A percentile compares a stretch with the other conserved stretches of the same genome.
Evolutionary conservation across 768 basidiomycete species (phyloP).

Genomic region (Erythrobasidium yunnanense): DNA sequence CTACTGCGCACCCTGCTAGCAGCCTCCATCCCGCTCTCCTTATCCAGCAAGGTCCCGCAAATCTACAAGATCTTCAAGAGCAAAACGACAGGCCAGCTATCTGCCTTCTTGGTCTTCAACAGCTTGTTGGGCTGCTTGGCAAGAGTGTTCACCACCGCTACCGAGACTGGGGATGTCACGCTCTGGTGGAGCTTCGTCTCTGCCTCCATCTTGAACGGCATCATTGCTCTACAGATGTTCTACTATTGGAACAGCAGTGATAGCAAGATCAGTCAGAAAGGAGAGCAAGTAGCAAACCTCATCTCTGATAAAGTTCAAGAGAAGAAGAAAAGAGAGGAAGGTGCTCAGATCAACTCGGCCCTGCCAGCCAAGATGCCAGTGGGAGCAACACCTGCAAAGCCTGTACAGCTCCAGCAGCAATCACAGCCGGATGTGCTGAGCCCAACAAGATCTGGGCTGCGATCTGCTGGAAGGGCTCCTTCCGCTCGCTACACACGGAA

Average conservation of each 20-base stretch:
- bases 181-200: constrained; percentile 73
- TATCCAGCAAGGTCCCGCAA: constrained; percentile 89
- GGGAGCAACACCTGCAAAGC: constrained; percentile 12
- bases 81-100: constrained; percentile 80
- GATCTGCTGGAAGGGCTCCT: background rate
- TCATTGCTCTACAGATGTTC: constrained; percentile 46
- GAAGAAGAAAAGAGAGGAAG: background rate
- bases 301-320: constrained; percentile 25
- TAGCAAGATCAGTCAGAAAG: background rate
- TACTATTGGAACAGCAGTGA: constrained; percentile 23
- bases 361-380: background rate
- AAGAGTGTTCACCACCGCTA: constrained; percentile 80
- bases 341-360: background rate
- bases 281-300: too few relatives aligned
- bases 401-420: too few relatives aligned
- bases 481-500: constrained; percentile 23
- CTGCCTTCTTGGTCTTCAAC: constrained; percentile 77
- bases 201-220: constrained; percentile 66
- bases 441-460: background rate
- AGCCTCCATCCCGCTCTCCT: constrained; percentile 74
- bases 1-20: constrained; percentile 64
- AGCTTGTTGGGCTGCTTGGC: constrained; percentile 83
- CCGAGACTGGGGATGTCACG: constrained; percentile 72
- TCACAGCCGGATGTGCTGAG: too few relatives aligned
- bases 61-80: constrained; percentile 68